Evolutionary conservation across 139 green algal species (phyloP), one percentile per base, ranked within the genome.

Genomic region (Chlamydomonas sphaeroides): DNA sequence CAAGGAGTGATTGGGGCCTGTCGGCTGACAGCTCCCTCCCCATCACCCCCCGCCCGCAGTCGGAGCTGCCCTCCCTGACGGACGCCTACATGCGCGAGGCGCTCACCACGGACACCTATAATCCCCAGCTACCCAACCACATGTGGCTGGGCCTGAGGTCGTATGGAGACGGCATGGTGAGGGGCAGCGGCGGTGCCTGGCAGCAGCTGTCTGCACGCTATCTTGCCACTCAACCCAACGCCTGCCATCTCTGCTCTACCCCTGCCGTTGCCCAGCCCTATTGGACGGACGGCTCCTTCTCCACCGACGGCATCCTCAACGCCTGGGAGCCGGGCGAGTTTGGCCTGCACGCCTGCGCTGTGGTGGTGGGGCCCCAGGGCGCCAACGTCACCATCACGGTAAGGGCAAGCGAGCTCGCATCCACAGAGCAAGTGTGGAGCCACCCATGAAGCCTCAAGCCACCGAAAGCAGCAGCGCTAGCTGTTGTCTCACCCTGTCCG

Each of bases 301-400:
- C 56, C 18, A 25, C n/a, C 23, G 56, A 62, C 25, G 56, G 56
- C 25, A 6, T 62, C 23, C 56, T 62, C 23, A 25, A 26, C 18
- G 56, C 56, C 56, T 62, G 56, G 56, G 56, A 62, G 56, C 56
- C 56, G 56, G 56, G 56, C 56, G 56, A 62, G 56, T 62, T 62
- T 25, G 56, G 56, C 2, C 23, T 32, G 23, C 23, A 21, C 25
- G 56, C 56, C 25, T 62, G 56, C 25, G 56, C 25, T 25, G 23
- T 62, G 56, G 56, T 62, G 56, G 56, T 62, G 1, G 56, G 56
- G 56, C 56, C 56, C 23, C 56, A 62, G 56, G 56, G 56, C 56
- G 56, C 10, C 56, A 62, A 62, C 56, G 10, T 62, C 56, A 62
- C 56, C 6, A 21, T 62, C n/a, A n/a, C n/a, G n/a, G n/a, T n/a